Evolutionary conservation across 208 protist species (phyloP).

Genomic region (Porcisia hertigi): DNA sequence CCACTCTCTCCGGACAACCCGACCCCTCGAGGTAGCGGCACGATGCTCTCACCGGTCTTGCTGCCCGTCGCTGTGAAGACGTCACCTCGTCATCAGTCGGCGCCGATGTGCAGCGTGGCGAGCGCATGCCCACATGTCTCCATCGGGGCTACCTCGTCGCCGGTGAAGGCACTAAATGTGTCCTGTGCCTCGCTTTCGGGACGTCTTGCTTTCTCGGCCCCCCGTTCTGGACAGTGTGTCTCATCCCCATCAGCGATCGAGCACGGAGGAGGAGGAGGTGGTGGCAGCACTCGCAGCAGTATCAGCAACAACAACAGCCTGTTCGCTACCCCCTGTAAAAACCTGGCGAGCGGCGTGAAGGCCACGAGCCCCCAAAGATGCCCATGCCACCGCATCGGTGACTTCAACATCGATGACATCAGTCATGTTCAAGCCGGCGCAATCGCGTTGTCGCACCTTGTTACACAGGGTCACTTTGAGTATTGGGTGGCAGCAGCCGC

Average conservation of each 20-base stretch:
- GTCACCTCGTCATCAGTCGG: background rate
- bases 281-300: too few species aligned
- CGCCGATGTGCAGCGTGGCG: constrained; percentile 9
- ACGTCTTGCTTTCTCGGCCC: constrained; percentile 5
- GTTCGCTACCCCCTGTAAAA: constrained; percentile 4
- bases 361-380: constrained; percentile 18
- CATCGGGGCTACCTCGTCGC: background rate
- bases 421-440: constrained; percentile 24
- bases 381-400: constrained; percentile 11
- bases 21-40: background rate
- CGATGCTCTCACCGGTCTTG: background rate
- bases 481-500: constrained; percentile 35
- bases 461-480: constrained; percentile 24
- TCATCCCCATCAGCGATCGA: constrained; percentile 1
- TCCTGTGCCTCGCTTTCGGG: background rate
- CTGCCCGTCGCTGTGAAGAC: background rate
- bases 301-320: constrained; percentile 13
- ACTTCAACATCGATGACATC: constrained; percentile 28
- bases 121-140: background rate
- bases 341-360: background rate
- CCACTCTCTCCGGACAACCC: constrained; percentile 1
- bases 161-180: background rate
- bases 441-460: constrained; percentile 35
- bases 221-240: constrained; percentile 4
- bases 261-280: too few species aligned